Conservation (phyloP, 148 eudicot species). For the Euryodendron excelsum region DNA sequence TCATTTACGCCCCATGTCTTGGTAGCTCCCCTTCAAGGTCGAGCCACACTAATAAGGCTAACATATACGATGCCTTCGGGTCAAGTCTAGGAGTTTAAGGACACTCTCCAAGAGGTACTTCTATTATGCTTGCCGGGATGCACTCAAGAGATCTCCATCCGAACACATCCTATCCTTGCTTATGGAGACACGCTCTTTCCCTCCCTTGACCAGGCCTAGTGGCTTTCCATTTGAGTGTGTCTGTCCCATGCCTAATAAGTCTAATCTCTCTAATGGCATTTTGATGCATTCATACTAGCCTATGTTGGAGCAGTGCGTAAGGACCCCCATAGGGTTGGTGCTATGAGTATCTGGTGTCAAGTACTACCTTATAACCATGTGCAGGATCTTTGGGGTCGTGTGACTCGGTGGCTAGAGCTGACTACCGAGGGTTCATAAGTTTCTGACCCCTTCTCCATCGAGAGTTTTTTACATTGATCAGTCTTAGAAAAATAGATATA, state of each 20-base stretch:
- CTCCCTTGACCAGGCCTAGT: background rate
- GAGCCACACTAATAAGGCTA: background rate
- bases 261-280: background rate
- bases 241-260: background rate
- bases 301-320: background rate
- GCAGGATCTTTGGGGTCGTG: no score
- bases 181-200: background rate
- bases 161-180: background rate
- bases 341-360: no score
- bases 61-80: background rate
- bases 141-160: background rate
- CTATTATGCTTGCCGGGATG: background rate
- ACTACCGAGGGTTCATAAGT: no score
- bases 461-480: no score
- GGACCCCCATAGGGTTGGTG: no score
- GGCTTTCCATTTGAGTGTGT: background rate
- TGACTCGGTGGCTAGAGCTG: no score
- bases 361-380: no score
- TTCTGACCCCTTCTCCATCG: no score
- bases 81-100: background rate
- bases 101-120: background rate
- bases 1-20: background rate
- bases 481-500: no score
- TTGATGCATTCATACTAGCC: background rate
- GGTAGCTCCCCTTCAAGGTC: background rate